Evolutionary conservation across 2,329 filamentous ascomycete species (phyloP).

Genomic region (Trichophyton equinum): DNA sequence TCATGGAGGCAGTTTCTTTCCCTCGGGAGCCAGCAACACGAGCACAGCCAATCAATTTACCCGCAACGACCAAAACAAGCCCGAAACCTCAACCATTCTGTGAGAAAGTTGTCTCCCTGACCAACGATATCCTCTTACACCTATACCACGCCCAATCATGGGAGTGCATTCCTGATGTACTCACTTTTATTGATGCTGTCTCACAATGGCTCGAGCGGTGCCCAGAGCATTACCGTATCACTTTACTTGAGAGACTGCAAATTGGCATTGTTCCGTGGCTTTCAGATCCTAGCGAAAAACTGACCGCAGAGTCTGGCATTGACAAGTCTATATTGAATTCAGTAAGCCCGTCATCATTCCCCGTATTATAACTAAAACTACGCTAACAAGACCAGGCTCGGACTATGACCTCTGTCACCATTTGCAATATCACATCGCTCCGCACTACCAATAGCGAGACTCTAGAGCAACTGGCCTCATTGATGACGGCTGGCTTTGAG

Average conservation of each 20-base stretch:
- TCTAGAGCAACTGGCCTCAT: slow-evolving; percentile 41
- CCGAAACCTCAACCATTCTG: background rate
- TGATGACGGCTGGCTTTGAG: slow-evolving; percentile 42
- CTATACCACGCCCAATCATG: slow-evolving; percentile 41
- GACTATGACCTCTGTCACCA: slow-evolving; percentile 21
- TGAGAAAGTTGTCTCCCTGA: slow-evolving; percentile 11
- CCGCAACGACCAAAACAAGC: background rate
- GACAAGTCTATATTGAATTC: slow-evolving; percentile 24
- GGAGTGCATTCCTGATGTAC: slow-evolving; percentile 29
- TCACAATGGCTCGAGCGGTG: slow-evolving; percentile 42
- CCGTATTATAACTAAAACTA: background rate
- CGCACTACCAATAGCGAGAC: slow-evolving; percentile 18
- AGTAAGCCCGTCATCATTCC: slow-evolving; percentile 20
- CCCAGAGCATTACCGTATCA: slow-evolving; percentile 40
- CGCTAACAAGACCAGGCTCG: slow-evolving; percentile 23
- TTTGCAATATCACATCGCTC: slow-evolving; percentile 22
- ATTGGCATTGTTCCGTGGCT: slow-evolving; percentile 24
- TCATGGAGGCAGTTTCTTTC: slow-evolving; percentile 6
- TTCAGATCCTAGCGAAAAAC: slow-evolving; percentile 20
- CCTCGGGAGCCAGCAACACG: background rate
- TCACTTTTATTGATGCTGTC: slow-evolving; percentile 43
- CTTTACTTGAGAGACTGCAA: slow-evolving; percentile 50
- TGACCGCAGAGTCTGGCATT: slow-evolving; percentile 19
- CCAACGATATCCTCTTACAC: slow-evolving; percentile 40
- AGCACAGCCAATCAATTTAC: background rate